Evolutionary conservation across 768 basidiomycete genomes (phyloP), one percentile per base, ranked within the genome.

Genomic region (Xerocomellus dryophilus): DNA sequence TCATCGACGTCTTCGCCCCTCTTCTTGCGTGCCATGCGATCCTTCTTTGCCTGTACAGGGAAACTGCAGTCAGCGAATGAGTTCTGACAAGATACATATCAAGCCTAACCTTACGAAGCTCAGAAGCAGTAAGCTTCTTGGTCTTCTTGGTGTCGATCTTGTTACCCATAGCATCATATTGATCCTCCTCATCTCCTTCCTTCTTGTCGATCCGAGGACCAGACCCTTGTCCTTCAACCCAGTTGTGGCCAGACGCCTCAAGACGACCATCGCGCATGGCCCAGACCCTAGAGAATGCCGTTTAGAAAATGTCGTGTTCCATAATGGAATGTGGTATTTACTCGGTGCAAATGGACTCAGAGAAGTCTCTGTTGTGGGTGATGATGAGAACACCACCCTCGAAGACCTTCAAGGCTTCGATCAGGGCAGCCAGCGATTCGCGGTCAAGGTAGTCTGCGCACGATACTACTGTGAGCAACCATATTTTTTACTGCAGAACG

Each of bases 301-400:
- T 43, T 58, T 44, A 51, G 47, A 27, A 0, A 45, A 34, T 5
- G 29, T 20, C 38, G 32, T 15, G 3, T 20, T n/a, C 17, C 34
- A 7, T 5, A 36, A 31, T 10, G 14, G 15, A 18, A 31, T 43
- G n/a, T 29, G 15, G 8, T 17, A 71, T 64, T 55, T 59, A 78
- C 77, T 98, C 96, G 61, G 84, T 81, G 84, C 97, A 98, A 59
- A 99, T 77, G 34, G 92, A 94, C 83, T 98, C 97, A 51, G 96
- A 98, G 83, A 98, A 99, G 81, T 98, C 95, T 57, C 90, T 86
- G 80, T 95, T 93, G 85, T 97, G 95, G 50, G 95, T 97, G 67
- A 98, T 97, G 71, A 97, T 78, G 70, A 97, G 88, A 57, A 97
- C 93, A 86, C 96, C 96, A 73, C 96, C 97, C 76, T 96, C 93